A percentile compares a stretch with the other conserved stretches of the same genome.
phyloP scores from a whole-genome alignment of 345 rosid species.

The Nasturtium officinale region DNA sequence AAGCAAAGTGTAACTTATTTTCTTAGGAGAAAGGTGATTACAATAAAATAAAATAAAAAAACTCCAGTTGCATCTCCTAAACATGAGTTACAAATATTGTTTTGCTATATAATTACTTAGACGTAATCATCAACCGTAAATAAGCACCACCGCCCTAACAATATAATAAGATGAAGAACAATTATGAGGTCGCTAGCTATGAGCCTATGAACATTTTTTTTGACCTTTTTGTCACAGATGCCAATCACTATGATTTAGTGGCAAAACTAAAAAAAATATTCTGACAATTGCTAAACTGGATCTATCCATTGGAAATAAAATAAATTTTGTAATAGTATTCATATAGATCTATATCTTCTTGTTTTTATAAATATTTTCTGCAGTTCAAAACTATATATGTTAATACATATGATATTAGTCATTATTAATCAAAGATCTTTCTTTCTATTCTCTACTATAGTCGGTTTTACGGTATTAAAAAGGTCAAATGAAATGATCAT shows the following conservation, averaged over 20 bases:
- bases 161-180: constrained; percentile 12
- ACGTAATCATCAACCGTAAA: constrained; percentile 21
- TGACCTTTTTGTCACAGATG: not conserved
- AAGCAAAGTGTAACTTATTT: not conserved
- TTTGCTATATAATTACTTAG: constrained; percentile 6
- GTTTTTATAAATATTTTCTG: not conserved
- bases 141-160: constrained; percentile 36
- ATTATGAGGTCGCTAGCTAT: constrained; percentile 7
- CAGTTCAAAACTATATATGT: not conserved
- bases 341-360: not conserved
- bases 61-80: constrained; percentile 8
- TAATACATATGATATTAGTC: not conserved
- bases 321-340: not conserved
- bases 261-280: not conserved
- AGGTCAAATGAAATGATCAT: constrained; percentile 34
- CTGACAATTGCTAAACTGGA: not conserved
- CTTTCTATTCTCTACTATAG: not conserved
- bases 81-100: not conserved
- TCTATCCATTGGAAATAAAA: not conserved
- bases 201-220: not conserved
- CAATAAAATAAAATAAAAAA: not conserved
- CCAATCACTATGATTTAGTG: not conserved
- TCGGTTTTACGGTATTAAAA: constrained; percentile 11
- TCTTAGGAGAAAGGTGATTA: not conserved
- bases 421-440: constrained; percentile 14